Percentiles rank a stretch among this genome's conserved stretches.
Evolutionary conservation across 2,329 filamentous ascomycete species (phyloP).

Genomic region (Lasiodiplodia sp.): DNA sequence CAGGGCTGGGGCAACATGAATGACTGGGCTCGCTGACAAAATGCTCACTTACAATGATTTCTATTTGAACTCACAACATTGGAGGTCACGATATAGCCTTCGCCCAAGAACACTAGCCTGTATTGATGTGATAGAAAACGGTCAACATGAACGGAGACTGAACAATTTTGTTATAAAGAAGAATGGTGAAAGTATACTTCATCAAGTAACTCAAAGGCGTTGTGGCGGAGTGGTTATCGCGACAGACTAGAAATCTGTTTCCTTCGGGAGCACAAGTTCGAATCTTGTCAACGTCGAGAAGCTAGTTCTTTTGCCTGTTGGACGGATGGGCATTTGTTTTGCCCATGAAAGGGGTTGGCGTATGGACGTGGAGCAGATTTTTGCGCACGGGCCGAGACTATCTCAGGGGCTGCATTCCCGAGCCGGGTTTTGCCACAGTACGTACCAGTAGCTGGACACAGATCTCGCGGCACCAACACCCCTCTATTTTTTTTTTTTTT

Average conservation of each 20-base stretch:
- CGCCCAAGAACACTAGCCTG: neutral
- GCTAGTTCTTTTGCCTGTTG: conserved; percentile 2
- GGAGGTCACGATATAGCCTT: neutral
- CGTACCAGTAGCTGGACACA: neutral
- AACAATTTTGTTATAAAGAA: fast-evolving
- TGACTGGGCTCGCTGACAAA: neutral
- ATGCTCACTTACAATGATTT: too few species aligned
- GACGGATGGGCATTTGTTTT: neutral
- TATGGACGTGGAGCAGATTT: neutral
- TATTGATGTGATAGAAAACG: neutral
- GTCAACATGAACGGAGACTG: neutral
- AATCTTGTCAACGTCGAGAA: conserved; percentile 20
- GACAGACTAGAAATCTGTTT: conserved; percentile 32
- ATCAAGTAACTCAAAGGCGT: conserved; percentile 2
- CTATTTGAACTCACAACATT: neutral
- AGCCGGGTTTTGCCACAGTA: conserved; percentile 1
- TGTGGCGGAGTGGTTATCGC: conserved; percentile 31
- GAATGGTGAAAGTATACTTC: neutral
- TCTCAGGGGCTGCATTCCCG: conserved; percentile 6
- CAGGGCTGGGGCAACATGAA: neutral
- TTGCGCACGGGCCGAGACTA: conserved; percentile 10
- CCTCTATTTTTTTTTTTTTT: neutral
- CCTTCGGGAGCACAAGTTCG: conserved; percentile 31
- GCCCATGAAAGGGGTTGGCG: conserved; percentile 1
- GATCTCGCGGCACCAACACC: neutral